Conservation (phyloP, 2,329 filamentous ascomycete species). For the Diaporthe longicolla region DNA sequence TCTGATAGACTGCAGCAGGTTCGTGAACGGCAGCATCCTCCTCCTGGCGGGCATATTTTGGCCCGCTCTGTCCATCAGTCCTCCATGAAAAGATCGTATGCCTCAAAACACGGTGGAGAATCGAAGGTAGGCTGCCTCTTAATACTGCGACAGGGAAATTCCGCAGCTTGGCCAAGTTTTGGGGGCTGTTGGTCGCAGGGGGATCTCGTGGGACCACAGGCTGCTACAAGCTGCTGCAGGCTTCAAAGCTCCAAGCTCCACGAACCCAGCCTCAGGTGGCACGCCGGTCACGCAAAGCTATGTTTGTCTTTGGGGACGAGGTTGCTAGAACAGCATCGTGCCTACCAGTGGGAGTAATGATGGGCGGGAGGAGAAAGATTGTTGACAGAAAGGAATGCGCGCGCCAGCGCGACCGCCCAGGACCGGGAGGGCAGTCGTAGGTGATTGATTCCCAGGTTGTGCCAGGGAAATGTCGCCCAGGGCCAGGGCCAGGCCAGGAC, state of each 20-base stretch:
- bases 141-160: neutral
- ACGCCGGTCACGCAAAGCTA: slow-evolving; percentile 17
- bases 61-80: slow-evolving; percentile 45
- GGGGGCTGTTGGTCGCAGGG: neutral
- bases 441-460: slow-evolving; percentile 18
- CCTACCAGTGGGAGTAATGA: neutral
- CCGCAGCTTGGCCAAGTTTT: neutral
- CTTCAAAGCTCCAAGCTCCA: neutral
- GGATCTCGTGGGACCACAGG: slow-evolving; percentile 1
- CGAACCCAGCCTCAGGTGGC: neutral
- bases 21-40: slow-evolving; percentile 51
- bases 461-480: slow-evolving; percentile 25
- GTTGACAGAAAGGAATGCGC: slow-evolving; percentile 37
- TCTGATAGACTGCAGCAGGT: slow-evolving; percentile 51
- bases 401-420: slow-evolving; percentile 32
- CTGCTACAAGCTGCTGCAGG: neutral
- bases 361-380: slow-evolving; percentile 2
- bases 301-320: neutral
- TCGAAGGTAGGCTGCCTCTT: slow-evolving; percentile 19
- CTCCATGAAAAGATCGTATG: slow-evolving; percentile 39
- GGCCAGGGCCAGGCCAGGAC: neutral
- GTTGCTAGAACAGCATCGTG: slow-evolving; percentile 21
- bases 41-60: slow-evolving; percentile 45
- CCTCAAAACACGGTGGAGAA: neutral
- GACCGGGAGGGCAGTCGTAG: slow-evolving; percentile 21